These are phyloP conservation scores for Myriosclerotinia scirpicola DNA, from an alignment of 2,329 filamentous ascomycete species.

Conservation along the genomic window DNA sequence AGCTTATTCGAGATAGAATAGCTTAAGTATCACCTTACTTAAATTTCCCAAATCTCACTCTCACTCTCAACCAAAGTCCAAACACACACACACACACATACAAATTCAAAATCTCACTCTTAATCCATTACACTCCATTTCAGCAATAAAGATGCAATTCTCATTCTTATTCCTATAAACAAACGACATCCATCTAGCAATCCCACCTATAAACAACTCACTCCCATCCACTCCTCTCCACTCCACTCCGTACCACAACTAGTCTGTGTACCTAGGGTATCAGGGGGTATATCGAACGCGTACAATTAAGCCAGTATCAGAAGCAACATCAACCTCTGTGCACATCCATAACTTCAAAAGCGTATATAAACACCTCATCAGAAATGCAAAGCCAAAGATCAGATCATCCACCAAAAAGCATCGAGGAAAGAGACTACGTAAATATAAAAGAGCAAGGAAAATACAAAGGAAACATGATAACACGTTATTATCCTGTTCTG, in stretches of 20 bases:
- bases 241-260: not conserved
- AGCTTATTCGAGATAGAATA: too few relatives aligned
- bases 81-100: too few relatives aligned
- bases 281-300: slow-evolving; percentile 12
- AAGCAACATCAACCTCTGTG: too few relatives aligned
- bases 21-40: too few relatives aligned
- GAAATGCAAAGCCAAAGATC: not conserved
- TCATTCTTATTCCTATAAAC: not conserved
- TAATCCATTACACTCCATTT: not conserved
- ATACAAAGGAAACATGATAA: slow-evolving; percentile 21
- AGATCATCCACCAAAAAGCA: too few relatives aligned
- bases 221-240: slow-evolving; percentile 19
- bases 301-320: not conserved
- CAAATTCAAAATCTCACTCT: too few relatives aligned
- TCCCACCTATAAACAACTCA: not conserved
- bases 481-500: slow-evolving; percentile 19
- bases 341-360: too few relatives aligned
- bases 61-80: too few relatives aligned
- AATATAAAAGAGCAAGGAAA: slow-evolving; percentile 17
- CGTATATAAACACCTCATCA: too few relatives aligned
- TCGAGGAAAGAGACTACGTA: slow-evolving; percentile 2
- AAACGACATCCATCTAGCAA: not conserved
- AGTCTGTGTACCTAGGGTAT: slow-evolving; percentile 16
- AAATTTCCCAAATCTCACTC: too few relatives aligned
- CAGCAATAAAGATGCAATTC: not conserved